Conservation (phyloP, 345 rosid genomes). For the Citrus trifoliata region DNA sequence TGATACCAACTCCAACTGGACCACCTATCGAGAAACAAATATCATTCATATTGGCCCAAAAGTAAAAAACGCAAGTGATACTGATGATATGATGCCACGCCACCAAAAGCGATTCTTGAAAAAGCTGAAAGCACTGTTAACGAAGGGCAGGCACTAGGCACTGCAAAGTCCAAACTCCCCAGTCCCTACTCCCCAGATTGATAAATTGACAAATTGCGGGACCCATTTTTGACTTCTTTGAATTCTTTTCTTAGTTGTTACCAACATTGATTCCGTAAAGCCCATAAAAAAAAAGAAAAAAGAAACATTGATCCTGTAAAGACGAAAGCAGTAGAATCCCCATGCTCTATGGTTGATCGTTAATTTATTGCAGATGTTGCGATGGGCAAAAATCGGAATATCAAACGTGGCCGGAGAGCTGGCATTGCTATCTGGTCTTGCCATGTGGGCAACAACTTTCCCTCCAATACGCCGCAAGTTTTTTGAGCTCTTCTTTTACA, state of each 20-base stretch:
- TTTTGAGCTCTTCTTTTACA: constrained; percentile 81
- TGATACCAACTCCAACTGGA: neutral
- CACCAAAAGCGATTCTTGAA: neutral
- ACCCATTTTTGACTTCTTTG: neutral
- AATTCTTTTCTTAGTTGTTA: no score
- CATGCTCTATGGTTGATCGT: neutral
- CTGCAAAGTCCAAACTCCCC: no score
- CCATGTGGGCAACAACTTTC: constrained; percentile 67
- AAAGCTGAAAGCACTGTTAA: neutral
- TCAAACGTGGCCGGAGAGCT: constrained; percentile 76
- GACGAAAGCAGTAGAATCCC: no score
- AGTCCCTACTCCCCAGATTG: no score
- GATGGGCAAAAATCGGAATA: constrained; percentile 38
- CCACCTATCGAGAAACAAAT: neutral
- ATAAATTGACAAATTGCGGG: neutral
- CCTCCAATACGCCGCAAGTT: constrained; percentile 49
- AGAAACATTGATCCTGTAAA: no score
- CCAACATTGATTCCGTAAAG: no score
- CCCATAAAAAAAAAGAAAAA: no score
- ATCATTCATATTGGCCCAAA: neutral
- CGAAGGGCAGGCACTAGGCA: neutral
- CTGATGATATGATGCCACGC: neutral
- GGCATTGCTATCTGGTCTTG: constrained; percentile 51
- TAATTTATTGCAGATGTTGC: constrained; percentile 38
- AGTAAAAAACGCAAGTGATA: neutral